A percentile compares a stretch with the other conserved stretches of the same genome.
These are phyloP conservation scores for Diacronema lutheri DNA, from an alignment of 78 protist species.

Conservation along the genomic window DNA sequence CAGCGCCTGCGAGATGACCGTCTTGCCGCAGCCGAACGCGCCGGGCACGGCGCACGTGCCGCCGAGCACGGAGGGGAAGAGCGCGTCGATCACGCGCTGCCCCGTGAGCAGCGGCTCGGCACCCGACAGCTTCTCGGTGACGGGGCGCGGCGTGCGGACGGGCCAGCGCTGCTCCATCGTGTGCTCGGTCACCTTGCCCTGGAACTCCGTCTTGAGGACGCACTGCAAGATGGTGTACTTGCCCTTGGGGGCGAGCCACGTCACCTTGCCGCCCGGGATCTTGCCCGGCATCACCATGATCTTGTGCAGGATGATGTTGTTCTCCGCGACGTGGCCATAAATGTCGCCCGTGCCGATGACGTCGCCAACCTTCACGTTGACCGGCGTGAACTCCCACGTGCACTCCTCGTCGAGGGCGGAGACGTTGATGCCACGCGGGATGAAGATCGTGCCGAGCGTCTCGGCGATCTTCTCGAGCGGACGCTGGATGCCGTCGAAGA, in stretches of 20 bases:
- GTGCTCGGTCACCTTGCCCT: constrained; percentile 44
- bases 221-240: constrained; percentile 73
- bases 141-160: constrained; percentile 91
- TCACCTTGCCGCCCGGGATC: constrained; percentile 76
- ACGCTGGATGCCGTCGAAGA: constrained; percentile 99
- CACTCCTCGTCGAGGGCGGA: constrained; percentile 73
- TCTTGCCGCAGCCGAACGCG: constrained; percentile 99
- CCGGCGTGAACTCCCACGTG: constrained; percentile 88
- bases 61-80: constrained; percentile 96
- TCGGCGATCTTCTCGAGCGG: constrained; percentile 88
- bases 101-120: constrained; percentile 89
- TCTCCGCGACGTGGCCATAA: constrained; percentile 91
- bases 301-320: constrained; percentile 81
- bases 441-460: constrained; percentile 73
- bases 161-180: constrained; percentile 98
- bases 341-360: constrained; percentile 93
- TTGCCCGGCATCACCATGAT: constrained; percentile 92
- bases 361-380: constrained; percentile 70
- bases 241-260: constrained; percentile 86
- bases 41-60: constrained; percentile 99
- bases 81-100: constrained; percentile 93
- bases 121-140: constrained; percentile 86
- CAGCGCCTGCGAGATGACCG: constrained; percentile 99
- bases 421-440: constrained; percentile 95
- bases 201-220: constrained; percentile 66